Conservation (phyloP, 2,329 filamentous ascomycete genomes). For the Colletotrichum spaethianum region DNA sequence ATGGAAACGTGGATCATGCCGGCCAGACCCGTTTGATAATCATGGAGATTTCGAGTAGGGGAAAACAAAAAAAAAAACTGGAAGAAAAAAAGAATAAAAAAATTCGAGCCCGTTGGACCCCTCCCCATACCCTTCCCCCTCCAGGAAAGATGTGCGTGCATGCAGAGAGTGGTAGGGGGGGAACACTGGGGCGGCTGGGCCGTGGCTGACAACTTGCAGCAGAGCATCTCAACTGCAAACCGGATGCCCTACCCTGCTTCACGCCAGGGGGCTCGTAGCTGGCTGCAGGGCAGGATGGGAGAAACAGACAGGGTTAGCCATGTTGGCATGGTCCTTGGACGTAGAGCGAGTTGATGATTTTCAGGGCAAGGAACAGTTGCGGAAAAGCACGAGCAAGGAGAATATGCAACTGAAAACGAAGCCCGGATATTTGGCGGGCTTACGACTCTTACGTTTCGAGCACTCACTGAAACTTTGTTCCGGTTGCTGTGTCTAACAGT, state of each 20-base stretch:
- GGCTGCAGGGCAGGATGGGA: conserved; percentile 8
- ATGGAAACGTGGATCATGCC: conserved; percentile 14
- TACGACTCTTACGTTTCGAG: not conserved
- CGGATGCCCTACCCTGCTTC: conserved; percentile 13
- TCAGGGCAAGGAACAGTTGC: conserved; percentile 18
- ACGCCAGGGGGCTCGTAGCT: conserved; percentile 14
- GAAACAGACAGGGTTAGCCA: conserved; percentile 5
- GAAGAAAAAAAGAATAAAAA: conserved; percentile 11
- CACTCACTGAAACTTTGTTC: not conserved
- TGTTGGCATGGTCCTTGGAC: not conserved
- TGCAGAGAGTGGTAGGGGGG: not conserved
- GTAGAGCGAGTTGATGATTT: conserved; percentile 13
- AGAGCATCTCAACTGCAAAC: conserved; percentile 27
- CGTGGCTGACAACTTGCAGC: conserved; percentile 27
- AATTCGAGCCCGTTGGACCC: conserved; percentile 11
- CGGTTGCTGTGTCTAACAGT: not conserved
- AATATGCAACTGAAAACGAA: not conserved
- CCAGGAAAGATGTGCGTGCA: conserved; percentile 22
- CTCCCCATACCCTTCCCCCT: not conserved
- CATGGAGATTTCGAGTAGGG: conserved; percentile 22
- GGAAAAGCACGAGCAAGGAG: not conserved
- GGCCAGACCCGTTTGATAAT: conserved; percentile 23
- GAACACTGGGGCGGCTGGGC: conserved; percentile 30
- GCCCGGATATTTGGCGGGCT: not conserved
- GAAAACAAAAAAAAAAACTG: not conserved